Conservation (phyloP, 1,139 yeast genomes). For the Pneumocystis wakefieldiae region DNA sequence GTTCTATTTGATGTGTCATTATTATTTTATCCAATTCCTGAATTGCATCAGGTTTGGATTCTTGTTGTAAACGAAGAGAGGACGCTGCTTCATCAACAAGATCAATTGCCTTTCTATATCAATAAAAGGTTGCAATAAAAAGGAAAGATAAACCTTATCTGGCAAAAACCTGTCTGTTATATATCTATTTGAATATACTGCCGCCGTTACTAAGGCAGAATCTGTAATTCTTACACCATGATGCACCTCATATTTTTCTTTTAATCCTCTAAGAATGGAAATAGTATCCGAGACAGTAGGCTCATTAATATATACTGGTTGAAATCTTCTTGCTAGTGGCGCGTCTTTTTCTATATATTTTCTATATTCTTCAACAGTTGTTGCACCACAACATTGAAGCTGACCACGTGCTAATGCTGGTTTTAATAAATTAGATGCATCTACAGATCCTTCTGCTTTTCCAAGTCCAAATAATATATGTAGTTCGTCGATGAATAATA, state of each 20-base stretch:
- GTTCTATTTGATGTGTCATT: slow-evolving; percentile 87
- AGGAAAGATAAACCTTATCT: slow-evolving; percentile 37
- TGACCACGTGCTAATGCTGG: slow-evolving; percentile 92
- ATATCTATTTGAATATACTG: slow-evolving; percentile 76
- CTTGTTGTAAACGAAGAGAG: slow-evolving; percentile 83
- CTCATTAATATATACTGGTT: slow-evolving; percentile 72
- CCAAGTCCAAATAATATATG: slow-evolving; percentile 87
- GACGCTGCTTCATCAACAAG: slow-evolving; percentile 96
- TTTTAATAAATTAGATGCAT: slow-evolving; percentile 81
- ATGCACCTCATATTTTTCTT: slow-evolving; percentile 89
- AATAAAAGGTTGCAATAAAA: slow-evolving; percentile 33
- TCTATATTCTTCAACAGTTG: slow-evolving; percentile 74
- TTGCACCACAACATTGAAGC: slow-evolving; percentile 90
- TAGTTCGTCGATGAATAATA: slow-evolving; percentile 81
- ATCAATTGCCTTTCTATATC: slow-evolving; percentile 33
- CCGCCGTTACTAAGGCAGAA: slow-evolving; percentile 86
- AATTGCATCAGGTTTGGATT: slow-evolving; percentile 89
- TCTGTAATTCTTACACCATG: slow-evolving; percentile 96
- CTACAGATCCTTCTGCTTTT: slow-evolving; percentile 89
- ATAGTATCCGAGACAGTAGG: slow-evolving; percentile 90
- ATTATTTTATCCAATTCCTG: slow-evolving; percentile 76
- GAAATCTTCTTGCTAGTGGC: slow-evolving; percentile 81
- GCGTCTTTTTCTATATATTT: slow-evolving; percentile 87
- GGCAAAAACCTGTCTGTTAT: slow-evolving; percentile 85
- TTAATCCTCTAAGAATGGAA: slow-evolving; percentile 79